Evolutionary conservation across 345 rosid genomes (phyloP).

Genomic region (Melaleuca quinquenervia): DNA sequence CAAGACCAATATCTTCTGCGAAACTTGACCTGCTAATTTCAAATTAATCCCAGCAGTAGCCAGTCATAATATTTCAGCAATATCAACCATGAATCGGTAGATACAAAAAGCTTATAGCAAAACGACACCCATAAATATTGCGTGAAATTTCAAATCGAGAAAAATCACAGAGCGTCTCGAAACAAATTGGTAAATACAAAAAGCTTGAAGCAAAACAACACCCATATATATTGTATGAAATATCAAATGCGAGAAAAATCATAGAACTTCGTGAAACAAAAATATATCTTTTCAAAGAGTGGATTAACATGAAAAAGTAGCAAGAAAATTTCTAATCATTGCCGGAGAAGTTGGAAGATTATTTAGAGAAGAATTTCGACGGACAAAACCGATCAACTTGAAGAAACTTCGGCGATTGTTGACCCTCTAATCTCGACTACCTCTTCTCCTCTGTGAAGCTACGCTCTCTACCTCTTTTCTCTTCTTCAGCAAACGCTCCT

Average conservation of each 20-base stretch:
- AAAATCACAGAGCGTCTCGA: neutral
- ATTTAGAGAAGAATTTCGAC: neutral
- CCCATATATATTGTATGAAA: neutral
- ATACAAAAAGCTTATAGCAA: neutral
- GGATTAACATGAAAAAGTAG: rapidly evolving
- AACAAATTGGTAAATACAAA: neutral
- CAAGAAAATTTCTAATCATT: rapidly evolving
- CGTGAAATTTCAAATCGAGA: neutral
- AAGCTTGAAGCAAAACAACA: neutral
- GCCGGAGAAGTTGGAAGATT: neutral
- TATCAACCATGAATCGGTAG: neutral
- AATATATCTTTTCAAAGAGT: neutral
- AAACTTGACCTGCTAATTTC: neutral
- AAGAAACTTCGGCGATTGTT: neutral
- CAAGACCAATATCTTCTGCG: neutral
- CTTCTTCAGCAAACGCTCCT: neutral
- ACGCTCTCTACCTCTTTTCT: neutral
- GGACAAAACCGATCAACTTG: neutral
- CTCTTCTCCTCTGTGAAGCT: neutral
- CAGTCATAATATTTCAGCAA: neutral
- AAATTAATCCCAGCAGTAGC: neutral
- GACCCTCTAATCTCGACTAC: neutral
- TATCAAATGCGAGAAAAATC: neutral
- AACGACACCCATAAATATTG: neutral
- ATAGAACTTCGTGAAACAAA: neutral